phyloP scores from a whole-genome alignment of 352 stramenopile genomes.

The Pseudoperonospora humuli region DNA sequence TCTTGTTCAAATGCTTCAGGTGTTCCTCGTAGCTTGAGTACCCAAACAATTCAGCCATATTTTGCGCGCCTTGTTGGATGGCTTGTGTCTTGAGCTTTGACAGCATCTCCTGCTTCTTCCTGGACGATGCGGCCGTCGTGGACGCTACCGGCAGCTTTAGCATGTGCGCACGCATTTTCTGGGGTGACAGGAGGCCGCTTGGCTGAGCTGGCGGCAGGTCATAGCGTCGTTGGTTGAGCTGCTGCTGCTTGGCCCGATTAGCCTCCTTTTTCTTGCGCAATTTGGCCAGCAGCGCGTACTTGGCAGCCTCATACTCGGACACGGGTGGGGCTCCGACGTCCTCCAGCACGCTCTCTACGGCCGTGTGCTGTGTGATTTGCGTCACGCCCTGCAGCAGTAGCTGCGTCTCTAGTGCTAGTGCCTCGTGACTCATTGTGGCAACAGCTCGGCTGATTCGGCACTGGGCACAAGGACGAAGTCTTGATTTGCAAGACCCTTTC shows the following conservation, averaged over 20 bases:
- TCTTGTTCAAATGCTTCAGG: conserved; percentile 50
- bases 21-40: conserved; percentile 70
- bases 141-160: conserved; percentile 50
- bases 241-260: conserved; percentile 38
- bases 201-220: conserved; percentile 1
- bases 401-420: conserved; percentile 70
- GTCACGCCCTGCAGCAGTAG: conserved; percentile 69
- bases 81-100: conserved; percentile 43
- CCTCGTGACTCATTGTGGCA: conserved; percentile 32
- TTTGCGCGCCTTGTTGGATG: conserved; percentile 52
- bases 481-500: no score
- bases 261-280: conserved; percentile 54
- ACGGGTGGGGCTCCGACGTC: conserved; percentile 13
- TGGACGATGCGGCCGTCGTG: conserved; percentile 12
- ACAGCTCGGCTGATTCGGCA: no score
- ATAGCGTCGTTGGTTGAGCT: conserved; percentile 41
- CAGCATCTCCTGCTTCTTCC: conserved; percentile 63
- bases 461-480: no score
- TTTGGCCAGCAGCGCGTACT: conserved; percentile 54
- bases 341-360: conserved; percentile 24
- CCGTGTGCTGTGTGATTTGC: conserved; percentile 36
- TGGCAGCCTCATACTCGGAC: conserved; percentile 49
- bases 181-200: conserved; percentile 22
- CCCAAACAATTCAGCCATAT: conserved; percentile 71
- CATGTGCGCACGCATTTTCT: conserved; percentile 26